Base-by-base conservation (phyloP, 2,329 filamentous ascomycete species). In the Didymella glomerata region DNA sequence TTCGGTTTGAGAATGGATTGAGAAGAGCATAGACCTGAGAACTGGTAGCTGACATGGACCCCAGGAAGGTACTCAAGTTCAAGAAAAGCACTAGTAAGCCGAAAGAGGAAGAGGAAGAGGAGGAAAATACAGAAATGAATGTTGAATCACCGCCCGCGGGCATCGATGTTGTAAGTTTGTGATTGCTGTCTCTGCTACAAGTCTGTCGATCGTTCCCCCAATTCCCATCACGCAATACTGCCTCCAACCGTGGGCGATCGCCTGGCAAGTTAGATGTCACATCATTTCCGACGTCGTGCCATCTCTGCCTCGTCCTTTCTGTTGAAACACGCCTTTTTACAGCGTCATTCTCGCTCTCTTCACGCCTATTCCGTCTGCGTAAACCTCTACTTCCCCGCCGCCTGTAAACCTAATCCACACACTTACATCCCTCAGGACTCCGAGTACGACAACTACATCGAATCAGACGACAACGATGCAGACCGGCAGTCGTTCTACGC, bases 401-500 rank as follows among this genome's bases (percentile, higher is more conserved):
- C 18, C 32, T 18, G 4, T 36, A n/a, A 40, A 20, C 5, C 36
- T 20, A 40, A 11, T 11, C 9, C 36, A 40, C 36, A 40, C 18
- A 40, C 36, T 40, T 18, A 40, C n/a, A 4, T 13, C 18, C 13
- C 13, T 24, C 57, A 73, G 71, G 71, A 73, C 53, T 60, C 61
- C 49, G 47, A 65, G 22, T 75, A 73, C 52, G 62, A 61, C 45
- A 54, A 62, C 34, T 71, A 71, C 56, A 28, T 60, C 34, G 66
- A 68, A 60, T 59, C 63, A 14, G 67, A 71, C 25, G 63, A 67
- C 32, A 61, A 69, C 28, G 67, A 73, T 32, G 64, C 66, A 49
- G 70, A 74, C 54, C 64, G 67, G 13, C 50, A 57, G 25, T 71
- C 71, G 46, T 55, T 60, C 32, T 73, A 70, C 51, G 66, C 68